phyloP scores from a whole-genome alignment of 2,329 filamentous ascomycete genomes.

The Fusarium stilboides region DNA sequence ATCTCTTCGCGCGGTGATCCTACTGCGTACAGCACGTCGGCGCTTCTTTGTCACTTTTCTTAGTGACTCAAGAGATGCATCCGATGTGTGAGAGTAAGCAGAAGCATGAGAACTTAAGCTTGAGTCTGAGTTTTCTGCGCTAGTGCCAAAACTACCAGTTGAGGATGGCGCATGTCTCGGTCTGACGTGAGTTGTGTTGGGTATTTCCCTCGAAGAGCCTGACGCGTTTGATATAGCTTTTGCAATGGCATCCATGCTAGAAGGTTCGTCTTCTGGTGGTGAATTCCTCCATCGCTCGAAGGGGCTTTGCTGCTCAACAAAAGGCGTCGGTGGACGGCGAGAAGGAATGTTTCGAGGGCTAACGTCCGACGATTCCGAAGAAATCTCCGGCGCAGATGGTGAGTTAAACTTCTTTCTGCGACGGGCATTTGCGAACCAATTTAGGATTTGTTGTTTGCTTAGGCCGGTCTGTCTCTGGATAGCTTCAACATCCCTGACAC shows the following conservation, averaged over 20 bases:
- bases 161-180: not conserved
- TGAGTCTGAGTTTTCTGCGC: constrained; percentile 11
- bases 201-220: constrained; percentile 16
- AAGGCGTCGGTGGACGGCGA: constrained; percentile 63
- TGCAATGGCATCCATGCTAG: constrained; percentile 50
- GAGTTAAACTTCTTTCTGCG: constrained; percentile 75
- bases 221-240: constrained; percentile 39
- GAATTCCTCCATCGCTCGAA: constrained; percentile 54
- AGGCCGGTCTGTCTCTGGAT: constrained; percentile 82
- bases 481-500: constrained; percentile 83
- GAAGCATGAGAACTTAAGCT: constrained; percentile 13
- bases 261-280: constrained; percentile 53
- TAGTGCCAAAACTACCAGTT: constrained; percentile 35
- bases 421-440: constrained; percentile 90
- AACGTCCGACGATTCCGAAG: not conserved
- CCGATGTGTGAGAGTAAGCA: not conserved
- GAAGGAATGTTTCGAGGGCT: not conserved
- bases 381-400: not conserved
- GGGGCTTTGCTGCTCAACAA: constrained; percentile 48
- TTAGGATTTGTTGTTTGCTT: constrained; percentile 83
- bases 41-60: constrained; percentile 9
- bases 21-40: not conserved
- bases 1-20: not conserved
- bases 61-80: not conserved
- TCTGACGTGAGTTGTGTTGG: rapidly evolving